Evolutionary conservation across 2,329 filamentous ascomycete species (phyloP).

Genomic region (Dissoconium aciculare): DNA sequence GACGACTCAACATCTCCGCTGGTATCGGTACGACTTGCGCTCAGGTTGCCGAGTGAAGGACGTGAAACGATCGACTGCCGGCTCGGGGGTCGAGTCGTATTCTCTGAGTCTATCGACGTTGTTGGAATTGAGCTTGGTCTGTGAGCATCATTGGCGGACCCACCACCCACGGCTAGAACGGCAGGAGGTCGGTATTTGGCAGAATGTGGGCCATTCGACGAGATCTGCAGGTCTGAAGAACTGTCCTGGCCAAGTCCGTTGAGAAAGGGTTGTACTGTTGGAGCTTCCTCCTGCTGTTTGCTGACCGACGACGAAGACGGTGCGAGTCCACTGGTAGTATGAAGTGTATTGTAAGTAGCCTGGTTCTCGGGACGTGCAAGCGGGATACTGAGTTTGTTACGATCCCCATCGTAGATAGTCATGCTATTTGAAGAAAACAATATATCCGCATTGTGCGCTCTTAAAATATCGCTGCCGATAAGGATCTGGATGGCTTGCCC

Average conservation of each 20-base stretch:
- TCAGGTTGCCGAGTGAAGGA: conserved; percentile 14
- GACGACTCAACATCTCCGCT: too few relatives aligned
- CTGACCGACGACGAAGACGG: neutral
- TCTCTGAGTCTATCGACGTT: conserved; percentile 14
- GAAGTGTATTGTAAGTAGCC: conserved; percentile 59
- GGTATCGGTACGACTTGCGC: too few relatives aligned
- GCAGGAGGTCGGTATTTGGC: conserved; percentile 20
- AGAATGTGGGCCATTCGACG: conserved; percentile 17
- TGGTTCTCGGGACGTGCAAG: conserved; percentile 88
- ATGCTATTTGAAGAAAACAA: conserved; percentile 85
- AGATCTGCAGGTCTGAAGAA: conserved; percentile 15
- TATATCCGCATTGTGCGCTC: conserved; percentile 76
- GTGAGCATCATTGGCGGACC: too few relatives aligned
- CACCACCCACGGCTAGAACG: conserved; percentile 14
- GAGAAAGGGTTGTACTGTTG: conserved; percentile 15
- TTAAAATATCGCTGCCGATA: conserved; percentile 74
- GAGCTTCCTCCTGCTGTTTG: conserved; percentile 40
- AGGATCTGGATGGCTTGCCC: conserved; percentile 63
- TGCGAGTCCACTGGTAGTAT: conserved; percentile 35
- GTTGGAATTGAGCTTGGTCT: conserved; percentile 10
- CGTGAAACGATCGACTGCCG: conserved; percentile 13
- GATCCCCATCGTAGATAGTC: conserved; percentile 71
- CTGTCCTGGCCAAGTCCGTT: conserved; percentile 22
- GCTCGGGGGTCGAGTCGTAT: conserved; percentile 14
- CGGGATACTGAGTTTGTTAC: conserved; percentile 75